Evolutionary conservation across 306 rosid species (phyloP), one percentile per base, ranked within the genome.

Genomic region (Cajanus cajan): DNA sequence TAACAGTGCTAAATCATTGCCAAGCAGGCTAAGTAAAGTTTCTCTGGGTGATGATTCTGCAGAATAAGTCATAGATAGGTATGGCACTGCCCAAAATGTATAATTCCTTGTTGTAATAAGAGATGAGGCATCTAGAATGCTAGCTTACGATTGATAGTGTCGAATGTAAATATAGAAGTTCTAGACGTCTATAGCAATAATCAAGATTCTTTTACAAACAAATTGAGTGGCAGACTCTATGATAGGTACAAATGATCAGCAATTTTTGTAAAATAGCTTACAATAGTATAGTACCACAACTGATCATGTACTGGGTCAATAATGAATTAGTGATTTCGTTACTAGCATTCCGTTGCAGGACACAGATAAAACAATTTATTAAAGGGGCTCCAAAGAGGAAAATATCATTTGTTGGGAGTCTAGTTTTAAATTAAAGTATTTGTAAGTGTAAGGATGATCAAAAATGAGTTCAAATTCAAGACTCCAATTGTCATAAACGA

Each of bases 1-100:
- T 68, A 82, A 73, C 74, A 62, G 52, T 66, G 62, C 36, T 15
- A 88, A 85, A 62, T 80, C 82, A 19, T 83, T 87, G 50, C 96
- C 93, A 4, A 89, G 96, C 81, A 89, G 98, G 79, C 76, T 91
- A 8, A 93, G 96, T 84, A 89, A 87, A 74, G 94, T 89, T 83
- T 89, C 94, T 15, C 59, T 89, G 73, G 89, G 85, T 81, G 94
- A 91, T 48, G 90, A 88, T 72, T 85, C 90, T 70, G 73, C 81
- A 4, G 85, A 84, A 62, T 85, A 68, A 85, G 45, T 72, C 50
- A 31, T 76, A 63, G 85, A 78, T 74, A 67, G 40, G 50, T 69
- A 51, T 61, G 78, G 73, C 43, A 82, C 34, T 69, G 54, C 18
- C 66, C 33, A 68, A 40, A 76, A 41, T 73, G 50, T 45, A 14